Percentiles rank a stretch among this genome's conserved stretches.
Evolutionary conservation across 2,329 filamentous ascomycete species (phyloP).

Genomic region (Fusarium nisikadoi): DNA sequence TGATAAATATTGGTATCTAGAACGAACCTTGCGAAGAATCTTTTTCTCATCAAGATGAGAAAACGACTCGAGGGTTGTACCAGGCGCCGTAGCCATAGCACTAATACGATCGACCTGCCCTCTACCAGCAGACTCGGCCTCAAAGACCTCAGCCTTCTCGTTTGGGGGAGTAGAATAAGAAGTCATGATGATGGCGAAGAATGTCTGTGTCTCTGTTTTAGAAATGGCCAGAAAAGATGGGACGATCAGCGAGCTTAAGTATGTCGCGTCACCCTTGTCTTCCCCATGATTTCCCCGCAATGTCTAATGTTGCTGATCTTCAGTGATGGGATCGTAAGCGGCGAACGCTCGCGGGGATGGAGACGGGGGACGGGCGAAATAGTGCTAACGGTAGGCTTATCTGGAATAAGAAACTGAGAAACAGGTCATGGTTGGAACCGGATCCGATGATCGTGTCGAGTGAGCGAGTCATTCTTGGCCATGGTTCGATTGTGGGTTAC

Average conservation of each 20-base stretch:
- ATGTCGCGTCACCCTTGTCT: constrained; percentile 19
- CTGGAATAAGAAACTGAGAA: constrained; percentile 22
- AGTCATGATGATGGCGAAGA: constrained; percentile 24
- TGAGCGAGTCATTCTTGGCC: neutral
- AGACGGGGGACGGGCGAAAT: constrained; percentile 14
- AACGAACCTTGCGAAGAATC: constrained; percentile 64
- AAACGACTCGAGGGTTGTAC: constrained; percentile 40
- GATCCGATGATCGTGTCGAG: constrained; percentile 26
- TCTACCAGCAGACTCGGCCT: constrained; percentile 35
- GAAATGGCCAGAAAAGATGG: neutral
- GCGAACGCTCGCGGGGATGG: constrained; percentile 16
- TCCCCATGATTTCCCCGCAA: constrained; percentile 32
- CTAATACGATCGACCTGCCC: constrained; percentile 23
- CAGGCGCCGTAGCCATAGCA: constrained; percentile 24
- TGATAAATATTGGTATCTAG: neutral
- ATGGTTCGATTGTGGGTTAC: neutral
- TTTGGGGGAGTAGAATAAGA: constrained; percentile 27
- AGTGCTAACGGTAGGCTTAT: constrained; percentile 9
- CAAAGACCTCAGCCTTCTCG: constrained; percentile 37
- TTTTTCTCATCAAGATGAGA: constrained; percentile 59
- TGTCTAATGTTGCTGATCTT: constrained; percentile 5
- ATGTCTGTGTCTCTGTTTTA: neutral
- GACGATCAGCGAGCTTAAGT: constrained; percentile 37
- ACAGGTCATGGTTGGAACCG: constrained; percentile 6
- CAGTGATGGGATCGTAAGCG: constrained; percentile 25